Percentiles rank a stretch among this genome's conserved stretches.
phyloP scores from a whole-genome alignment of 202 grass and related monocot species.

The Elaeis oleifera region DNA sequence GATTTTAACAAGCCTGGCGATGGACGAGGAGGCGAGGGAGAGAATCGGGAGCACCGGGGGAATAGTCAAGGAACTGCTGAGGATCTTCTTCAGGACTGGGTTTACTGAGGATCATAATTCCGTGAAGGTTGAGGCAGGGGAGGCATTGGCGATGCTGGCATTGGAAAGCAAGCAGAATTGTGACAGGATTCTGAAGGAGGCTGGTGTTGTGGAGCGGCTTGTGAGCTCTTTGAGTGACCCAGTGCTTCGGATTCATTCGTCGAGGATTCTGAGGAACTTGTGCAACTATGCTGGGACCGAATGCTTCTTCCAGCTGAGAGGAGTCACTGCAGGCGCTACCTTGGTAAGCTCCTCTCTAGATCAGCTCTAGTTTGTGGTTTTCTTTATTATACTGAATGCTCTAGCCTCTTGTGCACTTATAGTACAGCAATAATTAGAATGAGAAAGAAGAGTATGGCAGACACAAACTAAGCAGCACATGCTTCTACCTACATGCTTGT shows the following conservation, averaged over 20 bases:
- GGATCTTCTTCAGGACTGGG: slow-evolving; percentile 34
- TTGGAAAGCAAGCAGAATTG: slow-evolving; percentile 67
- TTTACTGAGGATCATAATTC: slow-evolving; percentile 16
- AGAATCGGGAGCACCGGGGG: slow-evolving; percentile 57
- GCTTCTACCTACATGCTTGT: too few species aligned
- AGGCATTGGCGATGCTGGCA: slow-evolving; percentile 76
- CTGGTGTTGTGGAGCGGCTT: too few species aligned
- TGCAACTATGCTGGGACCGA: slow-evolving; percentile 28
- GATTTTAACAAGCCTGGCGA: slow-evolving; percentile 53
- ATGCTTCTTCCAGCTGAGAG: slow-evolving; percentile 21
- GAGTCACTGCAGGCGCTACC: slow-evolving; percentile 16
- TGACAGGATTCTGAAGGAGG: slow-evolving; percentile 17
- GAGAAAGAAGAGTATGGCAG: too few species aligned
- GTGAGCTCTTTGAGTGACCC: not conserved
- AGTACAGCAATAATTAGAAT: too few species aligned
- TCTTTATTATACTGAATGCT: not conserved
- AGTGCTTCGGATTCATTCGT: not conserved
- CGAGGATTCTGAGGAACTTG: slow-evolving; percentile 35
- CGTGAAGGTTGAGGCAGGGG: slow-evolving; percentile 44
- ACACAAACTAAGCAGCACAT: too few species aligned
- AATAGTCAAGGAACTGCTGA: slow-evolving; percentile 47
- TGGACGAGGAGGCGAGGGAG: slow-evolving; percentile 56
- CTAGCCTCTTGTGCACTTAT: too few species aligned
- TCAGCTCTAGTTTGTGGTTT: not conserved
- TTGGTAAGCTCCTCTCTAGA: slow-evolving; percentile 2